Evolutionary conservation across 1,139 yeast species (phyloP).

Genomic region (Yamadazyma siamensis): DNA sequence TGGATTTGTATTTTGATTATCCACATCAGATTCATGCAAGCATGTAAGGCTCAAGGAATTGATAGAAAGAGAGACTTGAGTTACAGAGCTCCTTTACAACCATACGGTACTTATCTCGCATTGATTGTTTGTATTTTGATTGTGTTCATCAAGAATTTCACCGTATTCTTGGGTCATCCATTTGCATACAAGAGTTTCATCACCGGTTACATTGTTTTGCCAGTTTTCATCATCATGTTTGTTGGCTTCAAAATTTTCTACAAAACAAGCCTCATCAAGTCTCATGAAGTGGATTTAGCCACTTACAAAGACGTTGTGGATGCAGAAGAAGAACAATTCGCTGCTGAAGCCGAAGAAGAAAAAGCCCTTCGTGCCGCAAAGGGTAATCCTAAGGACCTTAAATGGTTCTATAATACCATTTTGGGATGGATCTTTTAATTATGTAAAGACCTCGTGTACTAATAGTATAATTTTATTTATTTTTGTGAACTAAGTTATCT

Average conservation of each 20-base stretch:
- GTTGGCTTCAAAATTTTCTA: conserved; percentile 56
- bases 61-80: conserved; percentile 39
- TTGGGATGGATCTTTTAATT: conserved; percentile 35
- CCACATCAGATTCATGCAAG: conserved; percentile 61
- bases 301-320: conserved; percentile 66
- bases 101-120: conserved; percentile 60
- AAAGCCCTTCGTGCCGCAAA: conserved; percentile 46
- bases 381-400: conserved; percentile 37
- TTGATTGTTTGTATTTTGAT: conserved; percentile 52
- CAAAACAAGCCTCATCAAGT: conserved; percentile 49
- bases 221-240: conserved; percentile 54
- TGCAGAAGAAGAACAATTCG: conserved; percentile 60
- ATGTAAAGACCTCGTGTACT: conserved; percentile 3
- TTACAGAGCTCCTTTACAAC: conserved; percentile 65
- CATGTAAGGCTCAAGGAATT: conserved; percentile 62
- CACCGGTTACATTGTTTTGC: conserved; percentile 77
- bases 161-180: conserved; percentile 62
- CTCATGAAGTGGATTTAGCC: conserved; percentile 60
- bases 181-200: conserved; percentile 54
- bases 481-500: neutral
- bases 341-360: conserved; percentile 41
- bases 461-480: conserved; percentile 1
- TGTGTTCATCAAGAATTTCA: conserved; percentile 69
- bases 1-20: conserved; percentile 66
- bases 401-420: conserved; percentile 56